Percentiles rank a stretch among this genome's conserved stretches.
These are phyloP conservation scores for Boletus sp. DNA, from an alignment of 768 basidiomycete species.

Conservation along the genomic window DNA sequence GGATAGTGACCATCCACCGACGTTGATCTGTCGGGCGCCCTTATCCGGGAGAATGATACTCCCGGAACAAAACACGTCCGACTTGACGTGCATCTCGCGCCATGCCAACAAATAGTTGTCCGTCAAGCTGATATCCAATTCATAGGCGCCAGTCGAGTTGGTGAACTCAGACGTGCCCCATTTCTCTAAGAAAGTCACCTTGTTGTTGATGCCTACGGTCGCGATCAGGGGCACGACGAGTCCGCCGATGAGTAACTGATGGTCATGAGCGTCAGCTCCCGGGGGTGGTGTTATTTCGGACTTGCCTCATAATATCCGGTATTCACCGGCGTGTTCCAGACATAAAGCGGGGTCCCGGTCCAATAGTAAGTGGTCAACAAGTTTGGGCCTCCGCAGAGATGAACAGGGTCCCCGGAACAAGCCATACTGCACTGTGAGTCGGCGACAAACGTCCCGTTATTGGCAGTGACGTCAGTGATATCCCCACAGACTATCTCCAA, in stretches of 20 bases:
- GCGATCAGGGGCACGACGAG: constrained; percentile 72
- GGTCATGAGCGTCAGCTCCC: background rate
- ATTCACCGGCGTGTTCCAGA: constrained; percentile 64
- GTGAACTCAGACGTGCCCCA: constrained; percentile 56
- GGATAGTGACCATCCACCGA: constrained; percentile 56
- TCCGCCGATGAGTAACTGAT: constrained; percentile 49
- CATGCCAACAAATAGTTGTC: constrained; percentile 49
- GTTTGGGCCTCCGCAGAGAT: constrained; percentile 62
- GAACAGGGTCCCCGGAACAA: constrained; percentile 71
- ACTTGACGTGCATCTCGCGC: constrained; percentile 74
- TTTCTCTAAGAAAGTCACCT: constrained; percentile 80
- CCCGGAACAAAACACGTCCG: constrained; percentile 80
- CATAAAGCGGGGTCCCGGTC: constrained; percentile 47
- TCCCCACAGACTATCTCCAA: constrained; percentile 65
- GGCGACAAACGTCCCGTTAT: constrained; percentile 31
- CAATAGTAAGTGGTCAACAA: constrained; percentile 56
- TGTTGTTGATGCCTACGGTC: constrained; percentile 78
- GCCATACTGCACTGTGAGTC: constrained; percentile 44
- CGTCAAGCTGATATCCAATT: constrained; percentile 63
- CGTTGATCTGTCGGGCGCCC: constrained; percentile 39
- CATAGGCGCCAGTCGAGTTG: constrained; percentile 78
- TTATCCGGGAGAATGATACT: constrained; percentile 75
- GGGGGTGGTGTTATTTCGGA: background rate
- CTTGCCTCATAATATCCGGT: constrained; percentile 71
- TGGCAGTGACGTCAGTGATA: constrained; percentile 44